Conservation (phyloP, 2,329 filamentous ascomycete genomes). For the Colletotrichum sp. region DNA sequence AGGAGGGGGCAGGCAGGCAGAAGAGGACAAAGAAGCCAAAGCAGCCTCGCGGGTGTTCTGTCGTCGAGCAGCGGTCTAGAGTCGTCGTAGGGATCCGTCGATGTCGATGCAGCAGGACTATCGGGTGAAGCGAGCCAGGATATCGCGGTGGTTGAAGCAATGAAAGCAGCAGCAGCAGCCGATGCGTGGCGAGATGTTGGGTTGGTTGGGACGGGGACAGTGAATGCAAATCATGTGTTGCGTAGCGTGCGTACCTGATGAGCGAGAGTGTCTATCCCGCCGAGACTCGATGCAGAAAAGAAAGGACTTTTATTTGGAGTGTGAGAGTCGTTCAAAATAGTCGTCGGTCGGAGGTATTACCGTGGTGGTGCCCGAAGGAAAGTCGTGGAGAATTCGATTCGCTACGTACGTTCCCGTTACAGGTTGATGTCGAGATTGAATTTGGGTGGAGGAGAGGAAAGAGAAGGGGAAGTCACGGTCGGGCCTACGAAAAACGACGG, state of each 20-base stretch:
- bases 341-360: background rate
- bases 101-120: background rate
- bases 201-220: background rate
- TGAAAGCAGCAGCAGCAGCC: background rate
- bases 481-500: constrained; percentile 30
- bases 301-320: background rate
- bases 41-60: background rate
- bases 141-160: background rate
- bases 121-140: background rate
- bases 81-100: background rate
- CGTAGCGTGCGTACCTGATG: constrained; percentile 2
- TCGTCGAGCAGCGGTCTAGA: background rate
- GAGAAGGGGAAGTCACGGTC: constrained; percentile 16
- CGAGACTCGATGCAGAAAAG: background rate
- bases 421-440: constrained; percentile 23
- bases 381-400: constrained; percentile 17
- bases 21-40: background rate
- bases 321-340: background rate
- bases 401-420: constrained; percentile 17
- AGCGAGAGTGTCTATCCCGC: background rate
- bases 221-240: background rate
- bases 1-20: background rate
- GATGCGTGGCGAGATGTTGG: background rate
- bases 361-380: background rate
- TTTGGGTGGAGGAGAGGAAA: constrained; percentile 25